Evolutionary conservation across 177 flowering plant genomes (phyloP).

Genomic region (Vitis hybrid): DNA sequence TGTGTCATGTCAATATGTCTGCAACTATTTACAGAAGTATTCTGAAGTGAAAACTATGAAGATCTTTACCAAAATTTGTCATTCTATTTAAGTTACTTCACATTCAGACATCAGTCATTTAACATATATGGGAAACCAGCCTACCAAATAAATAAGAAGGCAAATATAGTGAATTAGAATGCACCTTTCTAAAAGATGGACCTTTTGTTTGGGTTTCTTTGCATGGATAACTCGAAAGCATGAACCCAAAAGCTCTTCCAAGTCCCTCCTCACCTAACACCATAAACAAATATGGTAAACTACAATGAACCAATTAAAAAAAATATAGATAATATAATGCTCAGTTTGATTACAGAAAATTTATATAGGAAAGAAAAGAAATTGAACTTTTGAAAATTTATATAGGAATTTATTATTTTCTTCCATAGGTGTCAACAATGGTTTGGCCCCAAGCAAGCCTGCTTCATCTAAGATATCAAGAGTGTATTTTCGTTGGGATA

Average conservation of each 20-base stretch:
- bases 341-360: not conserved
- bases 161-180: not conserved
- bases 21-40: too few species aligned
- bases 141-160: not conserved
- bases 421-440: too few species aligned
- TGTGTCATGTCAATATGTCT: too few species aligned
- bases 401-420: too few species aligned
- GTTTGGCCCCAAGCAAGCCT: too few species aligned
- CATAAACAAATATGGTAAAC: not conserved
- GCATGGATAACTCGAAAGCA: slow-evolving; percentile 58
- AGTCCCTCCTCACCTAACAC: slow-evolving; percentile 79
- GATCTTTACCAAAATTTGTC: too few species aligned
- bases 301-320: not conserved
- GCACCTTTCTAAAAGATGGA: slow-evolving; percentile 74
- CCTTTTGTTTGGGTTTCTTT: slow-evolving; percentile 53
- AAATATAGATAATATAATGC: too few species aligned
- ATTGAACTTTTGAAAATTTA: too few species aligned
- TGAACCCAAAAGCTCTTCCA: slow-evolving; percentile 57
- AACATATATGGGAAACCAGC: not conserved
- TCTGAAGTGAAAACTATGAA: too few species aligned
- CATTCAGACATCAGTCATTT: not conserved
- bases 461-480: too few species aligned
- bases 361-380: not conserved
- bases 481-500: too few species aligned
- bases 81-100: too few species aligned